Evolutionary conservation across 345 rosid genomes (phyloP).

Genomic region (Cardiospermum halicacabum): DNA sequence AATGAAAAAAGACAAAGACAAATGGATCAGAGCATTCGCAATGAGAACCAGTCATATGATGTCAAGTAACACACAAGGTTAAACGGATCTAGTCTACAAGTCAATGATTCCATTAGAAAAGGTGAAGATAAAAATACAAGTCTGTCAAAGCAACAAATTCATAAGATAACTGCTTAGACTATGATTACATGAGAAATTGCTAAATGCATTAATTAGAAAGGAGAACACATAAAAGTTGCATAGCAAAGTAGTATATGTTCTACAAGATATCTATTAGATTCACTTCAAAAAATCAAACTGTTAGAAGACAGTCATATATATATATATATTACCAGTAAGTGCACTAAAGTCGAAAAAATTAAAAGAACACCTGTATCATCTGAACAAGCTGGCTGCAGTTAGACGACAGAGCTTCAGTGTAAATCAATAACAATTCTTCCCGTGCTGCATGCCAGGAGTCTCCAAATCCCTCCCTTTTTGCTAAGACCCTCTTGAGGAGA

Average conservation of each 20-base stretch:
- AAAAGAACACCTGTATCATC: slow-evolving; percentile 60
- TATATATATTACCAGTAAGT: not conserved
- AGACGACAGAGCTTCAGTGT: slow-evolving; percentile 72
- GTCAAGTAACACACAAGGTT: slow-evolving; percentile 2
- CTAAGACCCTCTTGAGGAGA: slow-evolving; percentile 66
- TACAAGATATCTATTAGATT: not conserved
- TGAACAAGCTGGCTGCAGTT: slow-evolving; percentile 55
- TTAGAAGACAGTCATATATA: not conserved
- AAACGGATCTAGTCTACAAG: not conserved
- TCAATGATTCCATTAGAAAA: not conserved
- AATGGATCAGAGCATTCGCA: not conserved
- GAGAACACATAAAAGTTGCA: not conserved
- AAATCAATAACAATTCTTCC: slow-evolving; percentile 56
- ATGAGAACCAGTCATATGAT: not conserved
- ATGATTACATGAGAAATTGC: not conserved
- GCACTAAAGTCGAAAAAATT: slow-evolving; percentile 11
- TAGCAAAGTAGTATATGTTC: slow-evolving; percentile 13
- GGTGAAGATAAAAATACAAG: not conserved
- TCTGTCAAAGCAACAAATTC: not conserved
- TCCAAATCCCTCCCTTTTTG: slow-evolving; percentile 51
- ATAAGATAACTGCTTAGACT: not conserved
- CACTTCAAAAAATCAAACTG: not conserved
- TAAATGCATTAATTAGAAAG: not conserved
- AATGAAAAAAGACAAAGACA: too few relatives aligned
- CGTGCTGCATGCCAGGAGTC: slow-evolving; percentile 52